Conservation (phyloP, 2,329 filamentous ascomycete species). For the Phialophora tarda region DNA sequence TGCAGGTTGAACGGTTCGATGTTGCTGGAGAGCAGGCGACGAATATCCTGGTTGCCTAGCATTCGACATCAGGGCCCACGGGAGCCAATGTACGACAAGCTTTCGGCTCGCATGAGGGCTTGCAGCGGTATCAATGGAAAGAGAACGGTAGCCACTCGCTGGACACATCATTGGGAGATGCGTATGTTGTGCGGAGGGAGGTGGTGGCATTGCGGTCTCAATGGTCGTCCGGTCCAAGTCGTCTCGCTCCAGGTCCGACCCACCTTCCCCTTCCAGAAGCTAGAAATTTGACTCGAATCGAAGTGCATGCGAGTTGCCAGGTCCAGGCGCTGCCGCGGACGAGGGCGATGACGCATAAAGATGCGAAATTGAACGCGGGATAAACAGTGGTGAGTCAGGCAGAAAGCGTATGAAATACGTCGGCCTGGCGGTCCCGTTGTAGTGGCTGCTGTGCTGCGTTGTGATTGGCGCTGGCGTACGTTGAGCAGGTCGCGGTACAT, state of each 20-base stretch:
- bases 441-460: not conserved
- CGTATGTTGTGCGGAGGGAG: not conserved
- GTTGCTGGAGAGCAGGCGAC: not conserved
- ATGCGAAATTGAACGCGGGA: not conserved
- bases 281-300: not conserved
- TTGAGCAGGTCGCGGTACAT: not conserved
- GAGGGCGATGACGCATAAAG: not conserved
- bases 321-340: not conserved
- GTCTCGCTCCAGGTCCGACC: not conserved
- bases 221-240: not conserved
- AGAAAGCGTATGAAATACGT: slow-evolving; percentile 1
- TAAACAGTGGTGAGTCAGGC: not conserved
- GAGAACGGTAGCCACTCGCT: not conserved
- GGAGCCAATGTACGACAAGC: not conserved
- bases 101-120: not conserved
- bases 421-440: not conserved
- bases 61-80: not conserved
- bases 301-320: not conserved
- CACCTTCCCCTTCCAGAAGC: slow-evolving; percentile 1
- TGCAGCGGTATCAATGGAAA: not conserved
- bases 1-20: not conserved
- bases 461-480: slow-evolving; percentile 5
- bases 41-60: not conserved
- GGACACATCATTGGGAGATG: not conserved
- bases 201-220: not conserved